A percentile compares a stretch with the other conserved stretches of the same genome.
These are phyloP conservation scores for Yamadazyma dushanensis DNA, from an alignment of 1,139 yeast species.

Conservation along the genomic window DNA sequence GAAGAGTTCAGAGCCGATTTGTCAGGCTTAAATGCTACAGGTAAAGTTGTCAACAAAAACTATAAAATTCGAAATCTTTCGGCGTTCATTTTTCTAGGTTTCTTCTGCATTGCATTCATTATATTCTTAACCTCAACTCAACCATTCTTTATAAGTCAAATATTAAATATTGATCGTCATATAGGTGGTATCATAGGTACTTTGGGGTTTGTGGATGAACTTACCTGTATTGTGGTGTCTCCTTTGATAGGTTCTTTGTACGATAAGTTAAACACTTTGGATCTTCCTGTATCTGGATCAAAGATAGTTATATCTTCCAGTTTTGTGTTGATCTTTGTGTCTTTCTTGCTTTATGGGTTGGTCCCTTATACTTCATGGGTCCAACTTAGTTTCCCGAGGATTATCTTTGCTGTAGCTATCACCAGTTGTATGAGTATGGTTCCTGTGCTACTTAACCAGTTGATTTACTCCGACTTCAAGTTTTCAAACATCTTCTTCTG, in stretches of 20 bases:
- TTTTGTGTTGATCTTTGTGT: conserved; percentile 44
- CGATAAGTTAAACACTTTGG: conserved; percentile 44
- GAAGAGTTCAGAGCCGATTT: not conserved
- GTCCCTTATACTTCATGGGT: conserved; percentile 29
- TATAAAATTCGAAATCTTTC: conserved; percentile 20
- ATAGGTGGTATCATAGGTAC: conserved; percentile 61
- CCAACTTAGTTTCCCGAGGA: conserved; percentile 51
- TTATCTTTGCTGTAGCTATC: conserved; percentile 60
- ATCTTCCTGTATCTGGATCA: conserved; percentile 42
- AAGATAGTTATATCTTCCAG: conserved; percentile 52
- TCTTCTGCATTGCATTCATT: conserved; percentile 57
- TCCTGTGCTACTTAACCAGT: conserved; percentile 54
- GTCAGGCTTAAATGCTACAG: not conserved
- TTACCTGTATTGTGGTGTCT: conserved; percentile 52
- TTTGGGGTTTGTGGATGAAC: conserved; percentile 64
- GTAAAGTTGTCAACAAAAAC: conserved; percentile 7
- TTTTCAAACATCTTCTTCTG: conserved; percentile 27
- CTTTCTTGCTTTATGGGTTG: conserved; percentile 52
- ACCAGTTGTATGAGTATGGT: conserved; percentile 52
- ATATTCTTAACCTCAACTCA: conserved; percentile 71
- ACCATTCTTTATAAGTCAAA: conserved; percentile 62
- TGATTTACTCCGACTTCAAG: conserved; percentile 46
- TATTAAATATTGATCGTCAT: conserved; percentile 42
- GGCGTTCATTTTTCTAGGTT: conserved; percentile 35
- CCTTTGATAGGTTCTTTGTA: conserved; percentile 66